Conservation (phyloP, 306 rosid species). For the Corylus heterophylla region DNA sequence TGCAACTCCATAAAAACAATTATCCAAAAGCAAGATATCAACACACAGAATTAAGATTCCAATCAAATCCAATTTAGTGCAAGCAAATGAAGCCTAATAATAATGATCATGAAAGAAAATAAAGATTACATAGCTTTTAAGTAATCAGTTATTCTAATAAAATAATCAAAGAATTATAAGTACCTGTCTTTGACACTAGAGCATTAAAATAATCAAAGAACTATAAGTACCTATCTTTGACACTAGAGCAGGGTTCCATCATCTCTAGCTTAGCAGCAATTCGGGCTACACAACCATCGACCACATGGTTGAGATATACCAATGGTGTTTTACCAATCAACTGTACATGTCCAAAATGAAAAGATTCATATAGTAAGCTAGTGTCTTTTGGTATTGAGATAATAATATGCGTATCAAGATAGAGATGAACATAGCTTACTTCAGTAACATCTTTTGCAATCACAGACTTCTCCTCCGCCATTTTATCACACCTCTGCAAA, state of each 20-base stretch:
- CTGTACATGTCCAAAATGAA: constrained; percentile 39
- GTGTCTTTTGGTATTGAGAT: neutral
- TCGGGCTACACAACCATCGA: constrained; percentile 69
- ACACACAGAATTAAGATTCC: neutral
- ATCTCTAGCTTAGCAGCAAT: constrained; percentile 92
- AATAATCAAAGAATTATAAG: constrained; percentile 8
- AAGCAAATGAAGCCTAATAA: constrained; percentile 8
- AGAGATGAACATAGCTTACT: constrained; percentile 45
- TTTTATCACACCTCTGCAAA: constrained; percentile 44
- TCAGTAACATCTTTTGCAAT: constrained; percentile 87
- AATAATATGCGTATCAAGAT: neutral
- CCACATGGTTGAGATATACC: constrained; percentile 80
- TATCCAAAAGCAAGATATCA: neutral
- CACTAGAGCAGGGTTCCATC: constrained; percentile 98
- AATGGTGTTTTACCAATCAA: constrained; percentile 80
- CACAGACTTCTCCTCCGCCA: constrained; percentile 66
- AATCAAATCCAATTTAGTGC: neutral
- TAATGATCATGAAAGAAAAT: neutral
- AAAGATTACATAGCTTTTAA: constrained; percentile 1
- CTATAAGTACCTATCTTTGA: constrained; percentile 72
- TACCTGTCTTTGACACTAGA: constrained; percentile 96
- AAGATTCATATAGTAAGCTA: constrained; percentile 6
- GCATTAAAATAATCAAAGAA: constrained; percentile 37
- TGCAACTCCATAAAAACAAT: neutral
- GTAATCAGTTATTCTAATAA: constrained; percentile 14